Evolutionary conservation across 345 rosid species (phyloP), one percentile per base, ranked within the genome.

Genomic region (Murraya koenigii): DNA sequence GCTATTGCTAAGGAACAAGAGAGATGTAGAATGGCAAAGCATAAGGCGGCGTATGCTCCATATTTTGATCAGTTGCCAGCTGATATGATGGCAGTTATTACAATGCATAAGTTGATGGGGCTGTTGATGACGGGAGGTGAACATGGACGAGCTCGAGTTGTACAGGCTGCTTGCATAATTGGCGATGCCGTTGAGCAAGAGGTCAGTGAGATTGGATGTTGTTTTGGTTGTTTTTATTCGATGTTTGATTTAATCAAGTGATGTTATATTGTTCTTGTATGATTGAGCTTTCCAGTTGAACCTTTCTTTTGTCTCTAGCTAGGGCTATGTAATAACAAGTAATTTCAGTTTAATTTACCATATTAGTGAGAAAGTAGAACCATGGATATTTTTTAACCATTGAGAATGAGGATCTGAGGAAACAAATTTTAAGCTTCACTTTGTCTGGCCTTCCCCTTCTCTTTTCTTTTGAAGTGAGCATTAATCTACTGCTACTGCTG

Each of bases 161-260:
- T 92, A 70, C 86, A 84, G 71, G 98, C 98, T 72, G 95, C 97
- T 52, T 88, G 89, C 74, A 26, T 75, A 1, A 85, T 96, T 44
- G 99, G 98, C 13, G 97, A 92, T 73, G 97, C 97, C 59, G 85
- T 96, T 85, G 99, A 96, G 76, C 99, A 94, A 83, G 99, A 96
- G 97, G 99, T 94, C 77, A 20, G 83, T 72, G 63, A 74, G 26
- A 69, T 75, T 49, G 3, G 80, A 28, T 63, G 44, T 52, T 66
- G 25, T 63, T 77, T 63, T 75, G 59, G 35, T 35, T 67, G 44
- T 70, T 82, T 80, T n/a, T 47, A 20, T 35, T 69, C 28, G 1
- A 33, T 75, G n/a, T 39, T 72, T 67, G 23, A 8, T 75, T 65
- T 60, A 54, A 39, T 15, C 60, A 20, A 33, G 6, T 49, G 64